Evolutionary conservation across 164 flowering plant genomes (phyloP).

Genomic region (Buxus sempervirens): DNA sequence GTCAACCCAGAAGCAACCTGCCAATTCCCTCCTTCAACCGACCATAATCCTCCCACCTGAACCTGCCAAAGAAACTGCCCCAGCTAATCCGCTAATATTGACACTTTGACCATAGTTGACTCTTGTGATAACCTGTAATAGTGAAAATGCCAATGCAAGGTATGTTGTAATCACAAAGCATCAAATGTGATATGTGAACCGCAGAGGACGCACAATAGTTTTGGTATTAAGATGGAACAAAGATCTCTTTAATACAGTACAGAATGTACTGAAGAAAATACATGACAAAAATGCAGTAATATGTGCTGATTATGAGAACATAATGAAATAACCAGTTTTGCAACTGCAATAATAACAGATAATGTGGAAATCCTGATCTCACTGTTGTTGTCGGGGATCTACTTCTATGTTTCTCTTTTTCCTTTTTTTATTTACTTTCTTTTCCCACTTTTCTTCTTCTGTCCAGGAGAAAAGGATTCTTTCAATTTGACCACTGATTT

Average conservation of each 20-base stretch:
- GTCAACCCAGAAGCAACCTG: slow-evolving; percentile 85
- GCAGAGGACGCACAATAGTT: background rate
- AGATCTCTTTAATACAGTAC: too few species aligned
- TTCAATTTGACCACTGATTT: too few species aligned
- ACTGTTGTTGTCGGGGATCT: too few species aligned
- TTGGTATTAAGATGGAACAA: too few species aligned
- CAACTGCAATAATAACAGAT: background rate
- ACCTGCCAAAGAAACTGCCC: slow-evolving; percentile 96
- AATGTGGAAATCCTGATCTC: too few species aligned
- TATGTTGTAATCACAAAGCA: background rate
- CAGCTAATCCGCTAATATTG: slow-evolving; percentile 88
- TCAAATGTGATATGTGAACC: slow-evolving; percentile 4
- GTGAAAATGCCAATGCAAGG: background rate
- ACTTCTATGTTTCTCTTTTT: too few species aligned
- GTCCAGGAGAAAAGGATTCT: too few species aligned
- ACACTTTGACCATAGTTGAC: slow-evolving; percentile 94
- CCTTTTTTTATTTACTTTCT: too few species aligned
- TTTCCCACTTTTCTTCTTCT: too few species aligned
- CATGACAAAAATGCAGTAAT: too few species aligned
- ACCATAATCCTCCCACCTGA: slow-evolving; percentile 84
- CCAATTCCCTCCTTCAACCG: slow-evolving; percentile 92
- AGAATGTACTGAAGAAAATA: background rate
- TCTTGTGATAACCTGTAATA: slow-evolving; percentile 85
- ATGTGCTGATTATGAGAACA: too few species aligned
- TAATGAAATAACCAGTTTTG: background rate